Conservation (phyloP, 164 flowering plant genomes). For the Annona squamosa region DNA sequence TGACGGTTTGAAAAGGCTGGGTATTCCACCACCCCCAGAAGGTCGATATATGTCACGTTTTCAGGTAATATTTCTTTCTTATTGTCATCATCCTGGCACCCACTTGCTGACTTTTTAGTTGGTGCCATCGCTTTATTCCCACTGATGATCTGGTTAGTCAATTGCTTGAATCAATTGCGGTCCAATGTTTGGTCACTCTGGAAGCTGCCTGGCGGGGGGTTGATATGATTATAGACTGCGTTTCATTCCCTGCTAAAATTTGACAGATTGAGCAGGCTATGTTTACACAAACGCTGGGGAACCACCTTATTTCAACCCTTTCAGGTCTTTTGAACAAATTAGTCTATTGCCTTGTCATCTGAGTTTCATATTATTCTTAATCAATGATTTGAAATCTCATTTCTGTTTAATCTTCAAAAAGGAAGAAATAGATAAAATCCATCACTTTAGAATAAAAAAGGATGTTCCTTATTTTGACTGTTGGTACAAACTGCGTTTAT, state of each 20-base stretch:
- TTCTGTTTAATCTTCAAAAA: no score
- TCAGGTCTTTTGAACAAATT: background rate
- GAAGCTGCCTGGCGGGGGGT: no score
- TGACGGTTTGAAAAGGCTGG: slow-evolving; percentile 79
- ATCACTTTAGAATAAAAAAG: no score
- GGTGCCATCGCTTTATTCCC: background rate
- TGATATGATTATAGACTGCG: no score
- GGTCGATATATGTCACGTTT: slow-evolving; percentile 84
- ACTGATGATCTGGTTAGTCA: background rate
- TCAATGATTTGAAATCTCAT: background rate
- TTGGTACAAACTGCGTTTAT: no score
- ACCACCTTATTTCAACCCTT: background rate
- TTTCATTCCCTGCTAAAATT: background rate
- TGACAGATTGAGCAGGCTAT: background rate
- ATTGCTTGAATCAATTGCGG: background rate
- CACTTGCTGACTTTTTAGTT: background rate
- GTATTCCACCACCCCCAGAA: slow-evolving; percentile 92
- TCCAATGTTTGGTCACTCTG: background rate
- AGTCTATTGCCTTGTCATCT: background rate
- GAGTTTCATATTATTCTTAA: background rate
- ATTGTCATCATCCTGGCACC: background rate
- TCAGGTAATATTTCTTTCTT: slow-evolving; percentile 39
- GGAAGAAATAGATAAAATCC: no score
- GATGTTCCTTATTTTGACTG: no score
- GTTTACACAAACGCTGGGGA: background rate